Percentiles rank a stretch among this genome's conserved stretches.
Conservation (phyloP, 2,329 filamentous ascomycete species). For the Neonectria faginata region DNA sequence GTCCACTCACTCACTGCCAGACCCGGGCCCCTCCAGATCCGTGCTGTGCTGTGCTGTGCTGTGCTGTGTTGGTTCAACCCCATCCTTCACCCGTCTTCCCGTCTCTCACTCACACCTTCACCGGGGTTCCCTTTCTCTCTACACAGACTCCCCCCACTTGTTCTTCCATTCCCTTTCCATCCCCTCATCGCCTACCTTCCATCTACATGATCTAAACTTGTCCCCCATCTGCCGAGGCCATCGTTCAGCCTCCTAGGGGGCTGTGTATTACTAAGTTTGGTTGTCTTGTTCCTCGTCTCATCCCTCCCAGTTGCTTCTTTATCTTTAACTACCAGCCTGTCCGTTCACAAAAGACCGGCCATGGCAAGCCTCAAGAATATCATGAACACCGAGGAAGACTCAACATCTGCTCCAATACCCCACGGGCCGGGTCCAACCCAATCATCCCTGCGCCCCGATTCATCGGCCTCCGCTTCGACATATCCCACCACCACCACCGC, state of each 20-base stretch:
- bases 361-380: constrained; percentile 69
- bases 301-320: constrained; percentile 48
- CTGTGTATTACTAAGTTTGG: constrained; percentile 63
- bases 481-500: constrained; percentile 53
- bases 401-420: constrained; percentile 60
- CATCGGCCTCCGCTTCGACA: constrained; percentile 53
- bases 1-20: constrained; percentile 19
- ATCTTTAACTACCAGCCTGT: constrained; percentile 48
- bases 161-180: constrained; percentile 40
- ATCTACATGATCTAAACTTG: constrained; percentile 49
- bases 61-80: constrained; percentile 6
- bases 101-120: constrained; percentile 29
- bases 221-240: constrained; percentile 43
- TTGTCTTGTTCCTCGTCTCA: constrained; percentile 41
- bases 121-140: constrained; percentile 41
- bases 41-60: not conserved
- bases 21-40: constrained; percentile 34
- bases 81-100: constrained; percentile 4
- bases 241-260: constrained; percentile 55
- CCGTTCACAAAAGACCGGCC: constrained; percentile 55
- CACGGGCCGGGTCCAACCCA: constrained; percentile 54
- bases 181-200: constrained; percentile 48
- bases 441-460: constrained; percentile 44
- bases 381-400: constrained; percentile 66
- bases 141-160: constrained; percentile 43